phyloP scores from a whole-genome alignment of 2,329 filamentous ascomycete genomes.

The Colletotrichum spaethianum region DNA sequence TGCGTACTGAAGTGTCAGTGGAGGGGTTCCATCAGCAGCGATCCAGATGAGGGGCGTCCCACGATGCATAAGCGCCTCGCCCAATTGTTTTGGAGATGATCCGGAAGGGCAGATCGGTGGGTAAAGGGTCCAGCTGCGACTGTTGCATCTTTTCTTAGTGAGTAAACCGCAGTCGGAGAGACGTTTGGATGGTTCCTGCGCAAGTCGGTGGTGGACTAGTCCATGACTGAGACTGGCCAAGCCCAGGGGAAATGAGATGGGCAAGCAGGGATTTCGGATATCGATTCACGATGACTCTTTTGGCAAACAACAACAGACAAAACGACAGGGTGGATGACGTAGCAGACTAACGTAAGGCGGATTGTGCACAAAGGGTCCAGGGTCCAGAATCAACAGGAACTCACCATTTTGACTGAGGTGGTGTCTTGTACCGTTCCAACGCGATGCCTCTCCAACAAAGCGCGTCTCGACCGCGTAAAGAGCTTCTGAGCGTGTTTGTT shows the following conservation, averaged over 20 bases:
- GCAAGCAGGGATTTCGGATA: conserved; percentile 22
- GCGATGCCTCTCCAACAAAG: conserved; percentile 9
- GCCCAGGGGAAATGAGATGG: conserved; percentile 30
- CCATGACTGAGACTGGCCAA: conserved; percentile 26
- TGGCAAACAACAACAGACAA: conserved; percentile 17
- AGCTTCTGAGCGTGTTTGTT: conserved; percentile 38
- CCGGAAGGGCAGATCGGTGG: conserved; percentile 88
- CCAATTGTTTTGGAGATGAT: conserved; percentile 98
- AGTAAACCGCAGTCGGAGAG: conserved; percentile 16
- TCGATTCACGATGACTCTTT: conserved; percentile 32
- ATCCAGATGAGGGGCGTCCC: conserved; percentile 47
- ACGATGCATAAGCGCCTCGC: conserved; percentile 98
- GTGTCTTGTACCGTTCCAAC: conserved; percentile 11
- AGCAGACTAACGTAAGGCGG: conserved; percentile 2
- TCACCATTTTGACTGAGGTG: conserved; percentile 23
- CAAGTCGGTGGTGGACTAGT: conserved; percentile 21
- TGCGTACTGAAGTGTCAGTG: conserved; percentile 52
- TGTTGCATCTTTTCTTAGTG: conserved; percentile 65
- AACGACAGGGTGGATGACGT: conserved; percentile 21
- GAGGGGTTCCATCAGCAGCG: conserved; percentile 19
- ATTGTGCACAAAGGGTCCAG: conserved; percentile 28
- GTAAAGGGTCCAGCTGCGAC: conserved; percentile 91
- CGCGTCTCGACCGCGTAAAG: conserved; percentile 43
- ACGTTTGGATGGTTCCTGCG: conserved; percentile 24
- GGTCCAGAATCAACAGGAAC: conserved; percentile 25